phyloP scores from a whole-genome alignment of 495 filamentous ascomycete species.

The Xylaria venustula region DNA sequence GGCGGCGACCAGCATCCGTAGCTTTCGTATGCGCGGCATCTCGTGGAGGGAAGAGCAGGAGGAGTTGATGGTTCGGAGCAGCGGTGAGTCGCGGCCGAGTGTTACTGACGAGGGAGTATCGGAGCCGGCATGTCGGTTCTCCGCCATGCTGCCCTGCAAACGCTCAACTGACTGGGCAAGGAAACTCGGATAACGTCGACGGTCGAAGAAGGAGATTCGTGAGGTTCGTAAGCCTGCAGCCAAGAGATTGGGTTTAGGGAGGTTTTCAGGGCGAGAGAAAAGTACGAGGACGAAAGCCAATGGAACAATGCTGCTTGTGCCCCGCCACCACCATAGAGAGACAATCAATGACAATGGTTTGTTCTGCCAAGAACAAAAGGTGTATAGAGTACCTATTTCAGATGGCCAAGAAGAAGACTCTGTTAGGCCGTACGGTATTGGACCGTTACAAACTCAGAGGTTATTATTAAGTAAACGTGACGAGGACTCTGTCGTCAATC shows the following conservation, averaged over 20 bases:
- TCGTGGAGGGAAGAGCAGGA: constrained; percentile 42
- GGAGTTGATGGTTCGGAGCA: constrained; percentile 20
- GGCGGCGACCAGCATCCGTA: constrained; percentile 52
- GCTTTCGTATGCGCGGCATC: constrained; percentile 40
- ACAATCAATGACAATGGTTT: background rate
- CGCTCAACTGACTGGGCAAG: background rate
- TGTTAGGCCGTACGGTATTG: background rate
- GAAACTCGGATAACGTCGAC: background rate
- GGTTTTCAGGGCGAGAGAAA: background rate
- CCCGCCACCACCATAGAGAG: background rate
- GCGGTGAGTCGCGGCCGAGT: constrained; percentile 12
- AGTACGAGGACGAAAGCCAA: constrained; percentile 18
- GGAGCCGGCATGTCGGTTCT: constrained; percentile 18
- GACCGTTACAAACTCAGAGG: background rate
- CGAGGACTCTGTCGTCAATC: constrained; percentile 4
- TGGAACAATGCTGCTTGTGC: constrained; percentile 2
- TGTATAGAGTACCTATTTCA: too few relatives aligned
- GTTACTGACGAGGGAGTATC: constrained; percentile 1
- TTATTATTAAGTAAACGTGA: constrained; percentile 8
- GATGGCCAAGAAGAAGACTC: too few relatives aligned
- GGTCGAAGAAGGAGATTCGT: background rate
- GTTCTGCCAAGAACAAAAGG: background rate
- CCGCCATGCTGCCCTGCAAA: constrained; percentile 22
- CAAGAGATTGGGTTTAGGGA: too few relatives aligned
- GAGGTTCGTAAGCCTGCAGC: background rate